Evolutionary conservation across 345 rosid genomes (phyloP).

Genomic region (Kernera saxatilis): DNA sequence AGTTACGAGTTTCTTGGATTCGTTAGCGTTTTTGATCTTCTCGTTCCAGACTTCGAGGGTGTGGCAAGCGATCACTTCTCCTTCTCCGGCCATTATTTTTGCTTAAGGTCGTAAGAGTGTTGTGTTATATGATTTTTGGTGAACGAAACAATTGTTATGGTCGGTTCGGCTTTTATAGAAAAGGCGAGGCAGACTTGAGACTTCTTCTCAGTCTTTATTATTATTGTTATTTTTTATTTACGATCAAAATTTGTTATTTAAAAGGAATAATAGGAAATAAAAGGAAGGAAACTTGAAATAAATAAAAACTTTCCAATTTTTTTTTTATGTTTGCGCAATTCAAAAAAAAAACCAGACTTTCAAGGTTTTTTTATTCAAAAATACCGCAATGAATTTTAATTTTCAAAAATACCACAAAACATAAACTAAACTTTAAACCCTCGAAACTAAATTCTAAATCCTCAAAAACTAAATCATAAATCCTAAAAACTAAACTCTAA

Average conservation of each 20-base stretch:
- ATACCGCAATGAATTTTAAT: too few species aligned
- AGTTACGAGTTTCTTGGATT: slow-evolving; percentile 46
- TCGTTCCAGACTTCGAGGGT: slow-evolving; percentile 40
- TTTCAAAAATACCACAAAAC: too few species aligned
- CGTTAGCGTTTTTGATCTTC: slow-evolving; percentile 37
- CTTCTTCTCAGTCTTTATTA: background rate
- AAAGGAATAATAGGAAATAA: background rate
- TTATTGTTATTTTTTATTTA: background rate
- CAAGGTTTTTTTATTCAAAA: too few species aligned
- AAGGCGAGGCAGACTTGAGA: background rate
- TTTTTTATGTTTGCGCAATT: too few species aligned
- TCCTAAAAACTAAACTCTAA: too few species aligned
- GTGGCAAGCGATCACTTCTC: slow-evolving; percentile 60
- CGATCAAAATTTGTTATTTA: background rate
- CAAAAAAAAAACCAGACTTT: too few species aligned
- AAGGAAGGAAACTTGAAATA: too few species aligned
- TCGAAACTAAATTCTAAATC: too few species aligned
- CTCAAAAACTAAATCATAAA: too few species aligned
- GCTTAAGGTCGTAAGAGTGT: background rate
- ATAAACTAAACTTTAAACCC: too few species aligned
- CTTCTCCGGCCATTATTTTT: slow-evolving; percentile 44
- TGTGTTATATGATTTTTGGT: background rate
- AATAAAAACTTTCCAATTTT: too few species aligned
- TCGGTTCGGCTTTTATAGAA: background rate
- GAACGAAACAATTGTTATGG: background rate